A percentile compares a stretch with the other conserved stretches of the same genome.
phyloP scores from a whole-genome alignment of 2,329 filamentous ascomycete species.

The Pseudogymnoascus sp. region DNA sequence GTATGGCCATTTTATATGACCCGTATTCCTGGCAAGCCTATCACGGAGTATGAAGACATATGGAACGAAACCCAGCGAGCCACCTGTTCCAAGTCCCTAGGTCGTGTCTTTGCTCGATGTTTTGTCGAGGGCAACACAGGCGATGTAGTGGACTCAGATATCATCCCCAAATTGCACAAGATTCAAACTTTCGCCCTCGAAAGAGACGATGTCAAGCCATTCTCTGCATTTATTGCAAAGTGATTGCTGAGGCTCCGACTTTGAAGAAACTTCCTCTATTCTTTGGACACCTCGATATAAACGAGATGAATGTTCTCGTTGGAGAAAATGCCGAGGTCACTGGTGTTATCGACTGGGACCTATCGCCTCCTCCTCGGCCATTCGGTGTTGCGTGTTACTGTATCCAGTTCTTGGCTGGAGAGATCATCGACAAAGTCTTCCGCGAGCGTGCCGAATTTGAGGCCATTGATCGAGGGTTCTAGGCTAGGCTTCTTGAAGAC shows the following conservation, averaged over 20 bases:
- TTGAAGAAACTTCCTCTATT: not conserved
- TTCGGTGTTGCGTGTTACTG: constrained; percentile 9
- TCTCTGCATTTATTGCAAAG: not conserved
- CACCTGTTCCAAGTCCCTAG: not conserved
- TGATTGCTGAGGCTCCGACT: not conserved
- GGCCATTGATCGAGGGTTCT: not conserved
- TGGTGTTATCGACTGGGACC: constrained; percentile 12
- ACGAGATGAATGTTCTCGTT: constrained; percentile 5
- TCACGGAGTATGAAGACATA: constrained; percentile 8
- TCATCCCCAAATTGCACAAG: not conserved
- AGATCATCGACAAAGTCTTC: not conserved
- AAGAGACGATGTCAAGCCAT: not conserved
- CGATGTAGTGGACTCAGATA: not conserved
- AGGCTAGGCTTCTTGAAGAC: constrained; percentile 8
- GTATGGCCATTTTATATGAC: constrained; percentile 20
- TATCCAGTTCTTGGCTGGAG: constrained; percentile 10
- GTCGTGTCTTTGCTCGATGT: not conserved
- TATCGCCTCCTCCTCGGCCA: constrained; percentile 8
- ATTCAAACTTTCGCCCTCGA: not conserved
- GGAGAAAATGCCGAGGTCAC: constrained; percentile 8
- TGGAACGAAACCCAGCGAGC: not conserved
- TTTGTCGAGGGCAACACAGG: not conserved
- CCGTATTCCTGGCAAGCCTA: constrained; percentile 17
- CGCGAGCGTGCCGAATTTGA: not conserved
- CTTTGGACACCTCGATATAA: not conserved